Evolutionary conservation across 495 filamentous ascomycete genomes (phyloP), one percentile per base, ranked within the genome.

Genomic region (Penicillium manginii): DNA sequence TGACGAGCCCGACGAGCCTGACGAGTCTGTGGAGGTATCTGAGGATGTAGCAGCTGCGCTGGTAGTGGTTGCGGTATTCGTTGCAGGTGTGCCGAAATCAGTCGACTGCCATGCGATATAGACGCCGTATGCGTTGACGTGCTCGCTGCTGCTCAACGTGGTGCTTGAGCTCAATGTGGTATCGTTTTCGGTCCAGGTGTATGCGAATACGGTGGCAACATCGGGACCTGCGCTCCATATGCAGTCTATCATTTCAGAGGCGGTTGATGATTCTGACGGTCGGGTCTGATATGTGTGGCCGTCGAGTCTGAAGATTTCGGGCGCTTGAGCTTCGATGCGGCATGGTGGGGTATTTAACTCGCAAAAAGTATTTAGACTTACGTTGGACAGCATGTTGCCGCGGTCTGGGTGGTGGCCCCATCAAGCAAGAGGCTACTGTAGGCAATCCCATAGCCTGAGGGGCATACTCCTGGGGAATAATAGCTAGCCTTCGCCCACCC

Each of bases 391-490:
- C 51, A 53, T 14, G 32, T 53, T 42, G 32, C 51, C 10, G 22
- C 37, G 6, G 51, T 49, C 15, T 49, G 15, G 9, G 40, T 43
- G 10, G 19, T n/a, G 1, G 2, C 19, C 19, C 40, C 40, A 18
- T n/a, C 8, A 8, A 17, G 3, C 40, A 43, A 5, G 3, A 9
- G 5, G 8, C 17, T 9, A n/a, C 8, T 43, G 8, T 4, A 5
- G 6, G 40, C 40, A 43, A 43, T 18, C 15, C 40, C 40, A 19
- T 43, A 43, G 14, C 40, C 40, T 9, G 40, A 54, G 14, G 57
- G 57, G 39, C 57, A 59, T 48, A 59, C n/a, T 15, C 57, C 57
- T 3, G 57, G 50, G 6, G 57, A 54, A 42, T 21, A 59, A 17
- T 50, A 43, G 50, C 32, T 54, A 12, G 57, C 39, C 22, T 42